phyloP scores from a whole-genome alignment of 305 asterid species.

The Fraxinus latifolia region DNA sequence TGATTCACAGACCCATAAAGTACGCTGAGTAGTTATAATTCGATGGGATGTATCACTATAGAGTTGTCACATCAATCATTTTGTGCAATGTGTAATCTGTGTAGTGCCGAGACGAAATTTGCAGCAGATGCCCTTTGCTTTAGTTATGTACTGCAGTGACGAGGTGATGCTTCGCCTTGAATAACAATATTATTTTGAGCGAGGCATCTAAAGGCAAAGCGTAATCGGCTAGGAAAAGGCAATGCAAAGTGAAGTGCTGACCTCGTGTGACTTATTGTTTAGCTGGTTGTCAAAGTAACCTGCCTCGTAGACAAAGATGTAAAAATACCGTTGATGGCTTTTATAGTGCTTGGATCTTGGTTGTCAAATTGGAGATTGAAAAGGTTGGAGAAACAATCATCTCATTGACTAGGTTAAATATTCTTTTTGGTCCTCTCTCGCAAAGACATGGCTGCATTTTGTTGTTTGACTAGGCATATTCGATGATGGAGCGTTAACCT shows the following conservation, averaged over 20 bases:
- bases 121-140: background rate
- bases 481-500: background rate
- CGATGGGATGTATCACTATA: background rate
- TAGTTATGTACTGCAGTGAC: background rate
- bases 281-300: background rate
- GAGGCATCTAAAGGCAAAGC: background rate
- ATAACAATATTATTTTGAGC: background rate
- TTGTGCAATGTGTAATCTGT: background rate
- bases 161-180: background rate
- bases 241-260: background rate
- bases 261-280: background rate
- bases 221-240: background rate
- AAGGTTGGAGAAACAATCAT: background rate
- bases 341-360: background rate
- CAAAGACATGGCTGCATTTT: too few species aligned
- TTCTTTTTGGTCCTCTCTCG: too few species aligned
- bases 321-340: background rate
- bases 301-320: background rate
- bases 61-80: background rate
- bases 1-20: background rate
- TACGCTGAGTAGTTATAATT: background rate
- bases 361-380: background rate
- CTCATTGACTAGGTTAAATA: background rate
- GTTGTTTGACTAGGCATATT: background rate
- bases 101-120: background rate